These are phyloP conservation scores for Omphalea diandra DNA, from an alignment of 441 rosid genomes.

Conservation along the genomic window DNA sequence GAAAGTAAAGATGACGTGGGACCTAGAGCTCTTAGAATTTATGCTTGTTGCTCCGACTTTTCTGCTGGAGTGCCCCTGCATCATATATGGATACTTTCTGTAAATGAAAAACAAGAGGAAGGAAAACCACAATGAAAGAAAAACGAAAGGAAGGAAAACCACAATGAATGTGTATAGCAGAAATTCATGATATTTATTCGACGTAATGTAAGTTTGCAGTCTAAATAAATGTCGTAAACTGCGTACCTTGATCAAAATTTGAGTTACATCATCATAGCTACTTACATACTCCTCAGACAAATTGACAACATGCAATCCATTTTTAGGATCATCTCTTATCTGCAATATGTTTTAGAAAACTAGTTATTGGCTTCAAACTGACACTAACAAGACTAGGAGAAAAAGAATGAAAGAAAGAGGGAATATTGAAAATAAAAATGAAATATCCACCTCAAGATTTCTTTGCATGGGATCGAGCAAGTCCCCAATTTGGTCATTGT, in stretches of 20 bases:
- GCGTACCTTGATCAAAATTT: conserved; percentile 80
- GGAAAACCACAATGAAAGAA: no score
- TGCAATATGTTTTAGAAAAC: conserved; percentile 32
- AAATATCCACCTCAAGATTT: conserved; percentile 69
- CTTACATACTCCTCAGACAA: conserved; percentile 80
- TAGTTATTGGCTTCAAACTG: conserved; percentile 10
- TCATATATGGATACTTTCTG: neutral
- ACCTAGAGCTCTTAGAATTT: conserved; percentile 93
- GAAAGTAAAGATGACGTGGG: conserved; percentile 70
- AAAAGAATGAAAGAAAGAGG: neutral
- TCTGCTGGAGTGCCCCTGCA: conserved; percentile 87
- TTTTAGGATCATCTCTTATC: conserved; percentile 79
- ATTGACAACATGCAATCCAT: conserved; percentile 76
- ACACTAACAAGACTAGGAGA: neutral
- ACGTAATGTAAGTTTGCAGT: neutral
- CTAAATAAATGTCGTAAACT: neutral
- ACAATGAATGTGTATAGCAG: conserved; percentile 1
- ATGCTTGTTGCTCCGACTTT: conserved; percentile 93
- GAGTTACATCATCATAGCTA: conserved; percentile 78
- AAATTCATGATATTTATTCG: neutral
- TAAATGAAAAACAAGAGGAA: neutral
- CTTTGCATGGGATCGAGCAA: conserved; percentile 84
- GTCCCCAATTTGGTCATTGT: conserved; percentile 86
- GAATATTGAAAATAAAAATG: conserved; percentile 15
- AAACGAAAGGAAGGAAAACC: no score